A percentile compares a stretch with the other conserved stretches of the same genome.
Conservation (phyloP, 1,284 basidiomycete species). For the Puccinia novopanici region DNA sequence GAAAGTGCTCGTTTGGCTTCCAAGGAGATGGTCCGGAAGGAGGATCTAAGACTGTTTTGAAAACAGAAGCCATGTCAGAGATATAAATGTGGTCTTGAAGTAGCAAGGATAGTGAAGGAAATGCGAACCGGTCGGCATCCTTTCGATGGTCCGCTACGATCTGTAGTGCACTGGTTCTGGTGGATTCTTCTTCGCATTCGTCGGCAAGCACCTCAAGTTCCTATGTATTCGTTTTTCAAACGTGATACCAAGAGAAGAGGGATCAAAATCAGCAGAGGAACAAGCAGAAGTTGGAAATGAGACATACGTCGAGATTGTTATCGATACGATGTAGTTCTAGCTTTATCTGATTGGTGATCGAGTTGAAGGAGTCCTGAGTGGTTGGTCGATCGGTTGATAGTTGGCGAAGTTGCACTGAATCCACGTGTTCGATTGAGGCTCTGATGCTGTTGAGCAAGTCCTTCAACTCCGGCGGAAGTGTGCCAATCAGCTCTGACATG, state of each 20-base stretch:
- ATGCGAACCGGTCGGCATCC: not conserved
- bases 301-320: slow-evolving; percentile 28
- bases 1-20: slow-evolving; percentile 37
- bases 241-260: not conserved
- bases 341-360: slow-evolving; percentile 11
- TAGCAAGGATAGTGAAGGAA: not conserved
- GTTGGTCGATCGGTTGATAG: not conserved
- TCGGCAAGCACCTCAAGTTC: slow-evolving; percentile 39
- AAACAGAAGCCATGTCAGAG: not conserved
- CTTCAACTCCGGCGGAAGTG: slow-evolving; percentile 26
- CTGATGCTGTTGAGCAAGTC: slow-evolving; percentile 12
- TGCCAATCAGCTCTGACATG: not conserved
- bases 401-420: not conserved
- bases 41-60: slow-evolving; percentile 20
- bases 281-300: not conserved
- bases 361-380: slow-evolving; percentile 13
- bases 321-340: slow-evolving; percentile 21
- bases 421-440: slow-evolving; percentile 15
- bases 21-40: slow-evolving; percentile 36
- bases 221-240: not conserved
- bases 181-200: slow-evolving; percentile 40
- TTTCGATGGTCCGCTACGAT: slow-evolving; percentile 28
- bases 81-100: not conserved
- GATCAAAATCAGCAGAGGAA: not conserved
- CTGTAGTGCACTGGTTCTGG: slow-evolving; percentile 17